These are phyloP conservation scores for Exophiala sp. DNA, from an alignment of 2,329 filamentous ascomycete species.

Conservation along the genomic window DNA sequence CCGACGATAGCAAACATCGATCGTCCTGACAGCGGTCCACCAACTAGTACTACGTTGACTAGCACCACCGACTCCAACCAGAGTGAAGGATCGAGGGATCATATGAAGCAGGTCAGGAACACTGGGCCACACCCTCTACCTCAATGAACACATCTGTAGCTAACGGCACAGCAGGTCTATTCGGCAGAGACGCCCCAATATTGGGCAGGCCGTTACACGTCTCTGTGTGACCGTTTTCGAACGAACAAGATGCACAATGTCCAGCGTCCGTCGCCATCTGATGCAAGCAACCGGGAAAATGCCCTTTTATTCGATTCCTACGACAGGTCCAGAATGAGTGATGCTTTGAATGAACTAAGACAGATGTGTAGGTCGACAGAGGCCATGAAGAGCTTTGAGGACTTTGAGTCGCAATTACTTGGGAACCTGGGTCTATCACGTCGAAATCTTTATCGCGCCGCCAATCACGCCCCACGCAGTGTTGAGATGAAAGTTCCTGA, in stretches of 20 bases:
- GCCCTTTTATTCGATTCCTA: slow-evolving; percentile 12
- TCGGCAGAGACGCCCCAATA: slow-evolving; percentile 14
- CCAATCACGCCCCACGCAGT: background rate
- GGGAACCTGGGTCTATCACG: slow-evolving; percentile 8
- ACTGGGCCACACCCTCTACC: background rate
- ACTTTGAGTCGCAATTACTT: slow-evolving; percentile 18
- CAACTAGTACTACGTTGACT: slow-evolving; percentile 8
- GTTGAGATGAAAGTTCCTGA: background rate
- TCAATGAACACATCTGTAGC: background rate
- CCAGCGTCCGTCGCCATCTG: background rate
- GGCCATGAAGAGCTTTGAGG: slow-evolving; percentile 21
- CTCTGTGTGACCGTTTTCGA: slow-evolving; percentile 19
- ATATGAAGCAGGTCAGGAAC: slow-evolving; percentile 15
- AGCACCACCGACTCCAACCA: slow-evolving; percentile 6
- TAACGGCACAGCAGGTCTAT: slow-evolving; percentile 19
- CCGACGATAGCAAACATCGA: slow-evolving; percentile 9
- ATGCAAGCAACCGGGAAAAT: slow-evolving; percentile 4
- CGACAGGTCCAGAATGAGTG: slow-evolving; percentile 13
- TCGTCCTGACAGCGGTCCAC: slow-evolving; percentile 1
- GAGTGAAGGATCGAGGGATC: background rate
- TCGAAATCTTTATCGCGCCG: slow-evolving; percentile 9
- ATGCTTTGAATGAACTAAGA: slow-evolving; percentile 17
- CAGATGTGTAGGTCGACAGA: slow-evolving; percentile 18
- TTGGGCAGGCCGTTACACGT: slow-evolving; percentile 25
- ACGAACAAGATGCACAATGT: slow-evolving; percentile 7